phyloP scores from a whole-genome alignment of 352 stramenopile genomes.

The Pythium utonaiense region DNA sequence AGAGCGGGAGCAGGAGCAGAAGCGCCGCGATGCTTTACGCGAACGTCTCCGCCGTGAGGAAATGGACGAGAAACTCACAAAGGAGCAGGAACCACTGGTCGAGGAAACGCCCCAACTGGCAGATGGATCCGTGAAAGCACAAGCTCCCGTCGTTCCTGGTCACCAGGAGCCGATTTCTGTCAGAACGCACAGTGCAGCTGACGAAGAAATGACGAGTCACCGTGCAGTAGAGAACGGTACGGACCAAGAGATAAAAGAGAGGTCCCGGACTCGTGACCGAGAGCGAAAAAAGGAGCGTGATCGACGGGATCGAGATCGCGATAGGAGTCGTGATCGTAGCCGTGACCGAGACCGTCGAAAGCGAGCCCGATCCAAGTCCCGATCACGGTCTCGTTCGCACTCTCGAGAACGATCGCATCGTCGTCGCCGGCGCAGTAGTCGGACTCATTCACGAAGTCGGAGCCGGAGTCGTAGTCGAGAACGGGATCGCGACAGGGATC shows the following conservation, averaged over 20 bases:
- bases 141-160: background rate
- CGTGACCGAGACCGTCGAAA: constrained; percentile 22
- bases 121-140: constrained; percentile 3
- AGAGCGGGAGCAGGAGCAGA: constrained; percentile 31
- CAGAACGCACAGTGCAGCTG: background rate
- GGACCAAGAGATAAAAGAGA: background rate
- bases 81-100: background rate
- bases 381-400: constrained; percentile 17
- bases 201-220: background rate
- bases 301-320: constrained; percentile 9
- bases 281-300: constrained; percentile 7
- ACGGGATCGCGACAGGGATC: constrained; percentile 11
- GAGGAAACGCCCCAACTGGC: background rate
- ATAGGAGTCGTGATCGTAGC: constrained; percentile 10
- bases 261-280: background rate
- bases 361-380: constrained; percentile 22
- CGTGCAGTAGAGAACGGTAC: background rate
- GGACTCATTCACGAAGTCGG: constrained; percentile 22
- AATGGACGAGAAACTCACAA: constrained; percentile 16
- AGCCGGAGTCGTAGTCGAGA: constrained; percentile 35
- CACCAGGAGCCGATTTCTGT: background rate
- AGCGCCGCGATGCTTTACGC: constrained; percentile 27
- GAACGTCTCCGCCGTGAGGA: constrained; percentile 28
- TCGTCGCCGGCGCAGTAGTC: constrained; percentile 22
- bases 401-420: constrained; percentile 26